These are phyloP conservation scores for Pichia sp. DNA, from an alignment of 1,139 yeast species.

Conservation along the genomic window DNA sequence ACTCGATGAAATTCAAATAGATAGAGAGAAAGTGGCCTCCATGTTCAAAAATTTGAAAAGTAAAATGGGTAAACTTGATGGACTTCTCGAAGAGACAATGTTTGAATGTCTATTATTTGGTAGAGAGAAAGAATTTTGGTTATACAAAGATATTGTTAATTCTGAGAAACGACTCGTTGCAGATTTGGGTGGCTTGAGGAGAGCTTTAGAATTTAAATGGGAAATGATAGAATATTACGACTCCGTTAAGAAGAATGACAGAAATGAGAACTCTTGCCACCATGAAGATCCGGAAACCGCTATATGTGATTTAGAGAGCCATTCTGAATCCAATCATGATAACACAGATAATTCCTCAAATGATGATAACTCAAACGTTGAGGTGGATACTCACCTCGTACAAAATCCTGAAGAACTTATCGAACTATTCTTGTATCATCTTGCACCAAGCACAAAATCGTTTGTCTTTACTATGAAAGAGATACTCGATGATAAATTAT, in stretches of 20 bases:
- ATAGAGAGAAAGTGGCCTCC: conserved; percentile 1
- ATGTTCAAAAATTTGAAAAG: conserved; percentile 9
- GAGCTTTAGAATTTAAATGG: conserved; percentile 65
- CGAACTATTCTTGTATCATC: conserved; percentile 54
- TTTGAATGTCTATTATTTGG: conserved; percentile 55
- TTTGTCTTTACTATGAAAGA: conserved; percentile 58
- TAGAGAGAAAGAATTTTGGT: conserved; percentile 43
- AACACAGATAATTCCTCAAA: neutral
- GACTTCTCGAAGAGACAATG: conserved; percentile 51
- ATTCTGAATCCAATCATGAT: neutral
- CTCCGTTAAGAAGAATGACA: too few relatives aligned
- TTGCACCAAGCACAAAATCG: conserved; percentile 70
- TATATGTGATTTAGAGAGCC: too few relatives aligned
- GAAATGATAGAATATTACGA: conserved; percentile 30
- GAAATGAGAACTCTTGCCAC: too few relatives aligned
- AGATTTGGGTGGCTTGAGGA: conserved; percentile 59
- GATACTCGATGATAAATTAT: conserved; percentile 55
- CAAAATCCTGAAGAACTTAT: conserved; percentile 45
- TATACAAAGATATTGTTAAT: conserved; percentile 40
- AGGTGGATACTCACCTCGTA: conserved; percentile 24
- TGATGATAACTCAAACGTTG: conserved; percentile 10
- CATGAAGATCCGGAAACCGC: too few relatives aligned
- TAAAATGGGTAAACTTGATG: conserved; percentile 26
- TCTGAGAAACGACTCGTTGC: conserved; percentile 48
- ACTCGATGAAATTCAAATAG: conserved; percentile 2